Conservation (phyloP, 2,329 filamentous ascomycete species). For the Ambrosiella xylebori region DNA sequence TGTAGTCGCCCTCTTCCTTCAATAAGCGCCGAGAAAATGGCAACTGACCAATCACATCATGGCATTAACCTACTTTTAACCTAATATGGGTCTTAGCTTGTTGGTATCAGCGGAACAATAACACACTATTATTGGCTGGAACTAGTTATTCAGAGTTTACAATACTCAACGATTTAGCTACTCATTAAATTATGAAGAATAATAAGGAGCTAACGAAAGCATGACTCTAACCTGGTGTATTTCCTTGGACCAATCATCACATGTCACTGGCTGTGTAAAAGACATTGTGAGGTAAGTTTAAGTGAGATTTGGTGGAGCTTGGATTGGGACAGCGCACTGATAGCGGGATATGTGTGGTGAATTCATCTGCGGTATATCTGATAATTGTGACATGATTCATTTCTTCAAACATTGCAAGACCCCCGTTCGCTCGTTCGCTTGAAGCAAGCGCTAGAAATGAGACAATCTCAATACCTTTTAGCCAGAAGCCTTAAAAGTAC, state of each 20-base stretch:
- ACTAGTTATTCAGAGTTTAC: background rate
- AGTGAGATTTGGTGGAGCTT: no score
- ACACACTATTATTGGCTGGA: background rate
- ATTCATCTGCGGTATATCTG: no score
- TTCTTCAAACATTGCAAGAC: no score
- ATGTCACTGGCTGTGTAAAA: background rate
- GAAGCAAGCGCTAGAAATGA: no score
- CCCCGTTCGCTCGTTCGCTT: no score
- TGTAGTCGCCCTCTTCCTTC: background rate
- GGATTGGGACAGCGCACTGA: no score
- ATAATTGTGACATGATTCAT: no score
- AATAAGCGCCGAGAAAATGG: slow-evolving; percentile 4
- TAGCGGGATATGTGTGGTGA: no score
- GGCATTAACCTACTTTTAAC: background rate
- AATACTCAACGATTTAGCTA: background rate
- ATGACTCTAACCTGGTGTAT: background rate
- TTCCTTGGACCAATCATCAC: background rate
- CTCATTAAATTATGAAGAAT: background rate
- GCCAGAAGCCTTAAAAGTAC: no score
- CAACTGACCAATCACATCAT: slow-evolving; percentile 1
- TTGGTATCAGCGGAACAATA: background rate
- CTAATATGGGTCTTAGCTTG: background rate
- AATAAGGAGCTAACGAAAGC: background rate
- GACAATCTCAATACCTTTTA: no score
- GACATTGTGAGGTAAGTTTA: background rate